Evolutionary conservation across 148 eudicot species (phyloP).

Genomic region (Hydrangea macrophylla): DNA sequence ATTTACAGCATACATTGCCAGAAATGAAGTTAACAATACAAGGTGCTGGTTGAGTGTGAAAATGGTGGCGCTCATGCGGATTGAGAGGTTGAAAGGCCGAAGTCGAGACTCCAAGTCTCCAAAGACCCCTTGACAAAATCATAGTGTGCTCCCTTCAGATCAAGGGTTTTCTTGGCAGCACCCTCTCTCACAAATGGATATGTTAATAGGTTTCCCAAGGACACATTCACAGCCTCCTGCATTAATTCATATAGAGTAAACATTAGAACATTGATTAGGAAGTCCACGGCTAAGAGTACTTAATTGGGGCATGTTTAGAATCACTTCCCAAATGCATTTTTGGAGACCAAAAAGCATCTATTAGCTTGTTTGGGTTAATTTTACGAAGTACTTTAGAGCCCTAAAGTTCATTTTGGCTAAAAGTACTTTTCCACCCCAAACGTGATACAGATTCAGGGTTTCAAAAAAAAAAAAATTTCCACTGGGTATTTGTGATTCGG

Average conservation of each 20-base stretch:
- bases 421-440: too few relatives aligned
- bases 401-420: too few relatives aligned
- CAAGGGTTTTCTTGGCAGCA: conserved; percentile 49
- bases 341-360: too few relatives aligned
- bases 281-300: too few relatives aligned
- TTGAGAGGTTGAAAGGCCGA: conserved; percentile 32
- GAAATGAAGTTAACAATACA: not conserved
- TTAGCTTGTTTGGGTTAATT: too few relatives aligned
- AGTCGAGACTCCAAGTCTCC: conserved; percentile 72
- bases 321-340: too few relatives aligned
- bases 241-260: not conserved
- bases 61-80: conserved; percentile 17
- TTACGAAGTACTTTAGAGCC: too few relatives aligned
- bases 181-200: conserved; percentile 89
- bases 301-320: too few relatives aligned
- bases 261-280: too few relatives aligned
- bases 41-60: not conserved
- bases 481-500: too few relatives aligned
- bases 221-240: conserved; percentile 97
- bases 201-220: conserved; percentile 69
- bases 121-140: conserved; percentile 72
- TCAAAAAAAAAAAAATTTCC: too few relatives aligned
- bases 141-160: conserved; percentile 77
- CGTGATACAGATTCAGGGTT: too few relatives aligned
- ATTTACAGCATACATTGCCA: conserved; percentile 1